A percentile compares a stretch with the other conserved stretches of the same genome.
Evolutionary conservation across 139 green algal species (phyloP).

Genomic region (Chlamydomonas applanata): DNA sequence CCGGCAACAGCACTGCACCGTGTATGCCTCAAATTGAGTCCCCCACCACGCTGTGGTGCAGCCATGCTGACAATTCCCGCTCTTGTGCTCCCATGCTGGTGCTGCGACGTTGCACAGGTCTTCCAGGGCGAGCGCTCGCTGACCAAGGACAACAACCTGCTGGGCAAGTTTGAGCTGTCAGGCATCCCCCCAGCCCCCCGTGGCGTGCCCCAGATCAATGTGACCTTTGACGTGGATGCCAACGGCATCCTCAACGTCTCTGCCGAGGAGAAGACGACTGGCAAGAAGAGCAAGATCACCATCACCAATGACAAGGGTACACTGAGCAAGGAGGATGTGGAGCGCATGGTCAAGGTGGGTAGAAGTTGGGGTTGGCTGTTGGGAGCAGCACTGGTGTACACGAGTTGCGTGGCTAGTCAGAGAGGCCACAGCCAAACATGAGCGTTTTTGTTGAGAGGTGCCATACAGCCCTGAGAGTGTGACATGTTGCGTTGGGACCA

Average conservation of each 20-base stretch:
- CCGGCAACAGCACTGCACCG: no score
- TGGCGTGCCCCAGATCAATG: slow-evolving; percentile 96
- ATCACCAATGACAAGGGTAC: slow-evolving; percentile 99
- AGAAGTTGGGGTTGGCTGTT: no score
- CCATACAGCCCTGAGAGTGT: no score
- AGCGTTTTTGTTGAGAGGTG: no score
- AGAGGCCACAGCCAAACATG: no score
- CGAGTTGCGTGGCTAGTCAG: no score
- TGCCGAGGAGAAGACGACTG: slow-evolving; percentile 95
- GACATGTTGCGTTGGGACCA: no score
- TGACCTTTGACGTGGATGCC: slow-evolving; percentile 98
- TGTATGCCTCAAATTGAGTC: no score
- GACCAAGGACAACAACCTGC: slow-evolving; percentile 95
- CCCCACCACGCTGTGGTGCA: no score
- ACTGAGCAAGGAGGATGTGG: slow-evolving; percentile 97
- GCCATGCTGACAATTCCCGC: no score
- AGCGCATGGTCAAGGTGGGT: slow-evolving; percentile 92
- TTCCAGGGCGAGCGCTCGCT: slow-evolving; percentile 77
- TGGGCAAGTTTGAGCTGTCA: slow-evolving; percentile 98
- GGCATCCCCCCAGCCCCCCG: slow-evolving; percentile 96
- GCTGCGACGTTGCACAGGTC: neutral
- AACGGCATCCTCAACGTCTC: slow-evolving; percentile 99
- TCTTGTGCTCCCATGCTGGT: neutral
- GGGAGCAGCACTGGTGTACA: no score
- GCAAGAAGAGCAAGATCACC: slow-evolving; percentile 98